phyloP scores from a whole-genome alignment of 2,329 filamentous ascomycete species.

The Apiospora aurea region DNA sequence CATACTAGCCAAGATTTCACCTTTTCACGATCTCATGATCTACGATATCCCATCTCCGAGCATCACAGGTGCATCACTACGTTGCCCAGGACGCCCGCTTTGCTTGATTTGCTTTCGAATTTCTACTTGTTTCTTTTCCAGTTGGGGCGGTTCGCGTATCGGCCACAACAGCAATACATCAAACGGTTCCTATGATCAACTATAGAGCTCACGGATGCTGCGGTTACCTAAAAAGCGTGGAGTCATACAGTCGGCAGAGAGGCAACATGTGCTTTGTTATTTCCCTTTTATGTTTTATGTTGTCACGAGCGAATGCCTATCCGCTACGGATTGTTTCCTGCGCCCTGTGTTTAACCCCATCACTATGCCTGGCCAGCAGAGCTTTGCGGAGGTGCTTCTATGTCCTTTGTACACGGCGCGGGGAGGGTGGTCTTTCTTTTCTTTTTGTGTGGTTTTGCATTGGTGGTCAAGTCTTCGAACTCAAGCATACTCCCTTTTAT shows the following conservation, averaged over 20 bases:
- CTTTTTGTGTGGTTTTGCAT: background rate
- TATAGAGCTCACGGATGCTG: conserved; percentile 14
- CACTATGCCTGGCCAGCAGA: background rate
- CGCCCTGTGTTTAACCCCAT: background rate
- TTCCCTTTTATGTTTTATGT: background rate
- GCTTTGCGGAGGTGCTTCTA: background rate
- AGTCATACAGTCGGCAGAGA: conserved; percentile 20
- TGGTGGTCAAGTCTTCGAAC: conserved; percentile 7
- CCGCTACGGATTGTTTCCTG: background rate
- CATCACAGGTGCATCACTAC: conserved; percentile 1
- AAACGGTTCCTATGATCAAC: background rate
- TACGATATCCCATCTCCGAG: conserved; percentile 15
- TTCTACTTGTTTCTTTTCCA: background rate
- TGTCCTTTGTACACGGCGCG: background rate
- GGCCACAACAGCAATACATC: conserved; percentile 2
- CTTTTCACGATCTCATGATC: conserved; percentile 15
- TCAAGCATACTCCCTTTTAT: background rate
- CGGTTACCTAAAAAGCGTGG: conserved; percentile 19
- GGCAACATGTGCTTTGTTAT: conserved; percentile 10
- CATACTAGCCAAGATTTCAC: background rate
- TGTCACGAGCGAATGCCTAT: background rate
- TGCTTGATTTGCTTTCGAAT: background rate
- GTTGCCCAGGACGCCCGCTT: background rate
- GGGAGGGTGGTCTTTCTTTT: background rate
- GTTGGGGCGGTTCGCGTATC: background rate